Evolutionary conservation across 768 basidiomycete genomes (phyloP).

Genomic region (Suillus fuscotomentosus): DNA sequence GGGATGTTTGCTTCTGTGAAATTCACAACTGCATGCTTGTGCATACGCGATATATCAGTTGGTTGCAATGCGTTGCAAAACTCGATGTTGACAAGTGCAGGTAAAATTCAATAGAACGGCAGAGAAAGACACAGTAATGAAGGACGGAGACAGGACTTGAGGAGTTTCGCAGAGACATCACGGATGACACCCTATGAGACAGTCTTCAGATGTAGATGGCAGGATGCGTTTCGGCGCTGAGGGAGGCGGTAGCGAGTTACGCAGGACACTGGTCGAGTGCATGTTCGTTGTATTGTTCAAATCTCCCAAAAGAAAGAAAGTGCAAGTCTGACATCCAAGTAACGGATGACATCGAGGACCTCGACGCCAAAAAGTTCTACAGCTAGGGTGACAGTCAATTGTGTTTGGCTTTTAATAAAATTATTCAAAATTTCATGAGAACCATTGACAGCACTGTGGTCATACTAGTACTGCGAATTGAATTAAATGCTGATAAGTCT

Average conservation of each 20-base stretch:
- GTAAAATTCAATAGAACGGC: background rate
- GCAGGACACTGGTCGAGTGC: background rate
- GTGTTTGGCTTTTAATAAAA: background rate
- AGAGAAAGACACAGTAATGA: background rate
- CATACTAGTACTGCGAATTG: background rate
- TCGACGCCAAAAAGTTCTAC: background rate
- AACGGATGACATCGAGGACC: background rate
- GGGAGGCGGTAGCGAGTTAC: no score
- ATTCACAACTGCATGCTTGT: no score
- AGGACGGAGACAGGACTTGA: no score
- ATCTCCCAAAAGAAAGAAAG: background rate
- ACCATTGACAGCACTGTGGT: background rate
- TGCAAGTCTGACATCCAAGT: background rate
- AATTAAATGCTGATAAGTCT: background rate
- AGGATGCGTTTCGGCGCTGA: background rate
- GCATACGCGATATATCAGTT: background rate
- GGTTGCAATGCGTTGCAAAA: background rate
- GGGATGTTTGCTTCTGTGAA: no score
- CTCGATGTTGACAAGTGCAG: background rate
- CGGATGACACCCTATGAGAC: background rate
- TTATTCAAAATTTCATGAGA: background rate
- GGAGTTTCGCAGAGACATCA: background rate
- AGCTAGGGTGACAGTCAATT: background rate
- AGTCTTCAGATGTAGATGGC: background rate
- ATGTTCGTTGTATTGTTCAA: background rate